Base-by-base conservation (phyloP, 805 yeast species). In the Metschnikowia drakensbergensis region DNA sequence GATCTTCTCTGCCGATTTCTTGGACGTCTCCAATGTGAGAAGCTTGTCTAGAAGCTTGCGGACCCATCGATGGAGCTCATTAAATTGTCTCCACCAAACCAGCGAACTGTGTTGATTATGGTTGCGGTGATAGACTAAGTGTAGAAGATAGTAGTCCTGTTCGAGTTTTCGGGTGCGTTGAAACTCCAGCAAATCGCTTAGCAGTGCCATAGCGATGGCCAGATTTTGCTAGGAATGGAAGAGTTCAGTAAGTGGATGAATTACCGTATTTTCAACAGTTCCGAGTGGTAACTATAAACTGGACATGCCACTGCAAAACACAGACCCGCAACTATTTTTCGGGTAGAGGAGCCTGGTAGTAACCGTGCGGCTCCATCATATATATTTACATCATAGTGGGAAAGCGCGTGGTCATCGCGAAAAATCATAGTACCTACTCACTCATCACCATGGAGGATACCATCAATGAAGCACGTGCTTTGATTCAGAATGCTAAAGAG, bases 51-150 rank as follows among this genome's bases (percentile, higher is more conserved):
- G 49, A 5, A 81, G 58, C 40, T 68, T 68, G 13, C 82, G 64
- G 25, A 79, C 46, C 38, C 74, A 69, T 36, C 96, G 74, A 55
- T 85, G 86, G 27, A 88, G 58, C 7, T 83, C 75, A 51, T 81
- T 76, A 36, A 90, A 67, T 50, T 79, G 75, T 51, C 71, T 76
- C 92, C 96, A 90, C 96, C 97, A 90, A 6, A 61, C 59, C 29
- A 88, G 77, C 6, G 75, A 76, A 3, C 83, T 69, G 59, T 88
- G 96, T 62, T 90, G 97, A 62, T 88, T 88, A 45, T 75, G 72
- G 64, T 83, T 85, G 53, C 96, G 71, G 58, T 84, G 88, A 59
- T 84, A 81, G 3, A 88, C 54, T 35, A 88, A 64, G 54, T 81
- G 85, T 3, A 88, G 63, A 3, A 87, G 58, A 25, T 77, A 75